phyloP scores from a whole-genome alignment of 192 early-diverging fungal species.

The Cetraspora pellucida region DNA sequence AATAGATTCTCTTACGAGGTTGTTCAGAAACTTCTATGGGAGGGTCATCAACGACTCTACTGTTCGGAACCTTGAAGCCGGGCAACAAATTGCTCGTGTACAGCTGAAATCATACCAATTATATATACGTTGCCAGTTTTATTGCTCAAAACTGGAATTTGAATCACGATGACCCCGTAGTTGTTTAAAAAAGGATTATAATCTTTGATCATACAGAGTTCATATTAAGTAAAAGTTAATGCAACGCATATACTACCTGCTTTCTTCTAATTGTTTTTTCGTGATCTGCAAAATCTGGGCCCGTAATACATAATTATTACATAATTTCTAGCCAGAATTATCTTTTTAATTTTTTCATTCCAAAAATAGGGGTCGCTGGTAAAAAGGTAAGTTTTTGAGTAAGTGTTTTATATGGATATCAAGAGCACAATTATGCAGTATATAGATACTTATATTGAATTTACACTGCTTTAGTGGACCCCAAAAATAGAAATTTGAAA shows the following conservation, averaged over 20 bases:
- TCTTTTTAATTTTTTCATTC: no score
- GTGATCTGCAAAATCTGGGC: no score
- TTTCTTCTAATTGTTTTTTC: background rate
- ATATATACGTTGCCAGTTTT: slow-evolving; percentile 16
- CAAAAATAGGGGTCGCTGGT: no score
- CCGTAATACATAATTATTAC: no score
- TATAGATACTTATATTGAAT: no score
- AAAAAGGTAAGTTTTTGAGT: no score
- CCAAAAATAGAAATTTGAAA: no score
- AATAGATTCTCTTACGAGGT: background rate
- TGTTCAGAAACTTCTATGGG: background rate
- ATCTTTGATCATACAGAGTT: slow-evolving; percentile 30
- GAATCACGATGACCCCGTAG: background rate
- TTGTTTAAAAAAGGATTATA: slow-evolving; percentile 21
- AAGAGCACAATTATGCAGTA: no score
- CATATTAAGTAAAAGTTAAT: background rate
- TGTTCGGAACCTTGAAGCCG: slow-evolving; percentile 1
- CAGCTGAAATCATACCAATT: background rate
- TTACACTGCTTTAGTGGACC: no score
- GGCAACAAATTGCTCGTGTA: background rate
- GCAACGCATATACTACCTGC: background rate
- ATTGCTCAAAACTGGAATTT: slow-evolving; percentile 7
- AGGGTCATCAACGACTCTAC: background rate
- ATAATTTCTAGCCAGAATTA: no score
- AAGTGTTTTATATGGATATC: no score